These are phyloP conservation scores for Westerdykella aurantiaca DNA, from an alignment of 2,329 filamentous ascomycete species.

Conservation along the genomic window DNA sequence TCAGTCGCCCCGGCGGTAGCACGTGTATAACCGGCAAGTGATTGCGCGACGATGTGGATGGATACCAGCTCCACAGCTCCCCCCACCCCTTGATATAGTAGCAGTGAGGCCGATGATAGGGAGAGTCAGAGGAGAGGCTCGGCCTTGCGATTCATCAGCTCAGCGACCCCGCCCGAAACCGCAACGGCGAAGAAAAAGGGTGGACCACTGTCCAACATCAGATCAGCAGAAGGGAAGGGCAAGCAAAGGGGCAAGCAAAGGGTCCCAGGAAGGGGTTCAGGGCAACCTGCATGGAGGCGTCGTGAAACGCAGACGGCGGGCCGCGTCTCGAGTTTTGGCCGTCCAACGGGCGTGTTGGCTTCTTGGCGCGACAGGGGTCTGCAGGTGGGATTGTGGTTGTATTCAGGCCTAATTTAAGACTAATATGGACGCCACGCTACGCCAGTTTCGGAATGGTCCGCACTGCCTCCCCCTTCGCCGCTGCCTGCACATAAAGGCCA, in stretches of 20 bases:
- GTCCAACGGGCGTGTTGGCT: neutral
- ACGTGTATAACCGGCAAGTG: neutral
- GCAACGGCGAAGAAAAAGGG: constrained; percentile 2
- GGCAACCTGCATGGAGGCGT: neutral
- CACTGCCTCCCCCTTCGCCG: constrained; percentile 13
- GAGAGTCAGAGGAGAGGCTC: too few species aligned
- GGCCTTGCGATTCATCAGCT: neutral
- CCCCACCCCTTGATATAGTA: too few species aligned
- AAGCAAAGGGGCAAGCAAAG: neutral
- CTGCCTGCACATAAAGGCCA: constrained; percentile 32
- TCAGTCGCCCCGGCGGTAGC: neutral
- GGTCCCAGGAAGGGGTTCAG: neutral
- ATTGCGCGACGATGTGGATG: neutral
- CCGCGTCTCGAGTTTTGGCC: constrained; percentile 1
- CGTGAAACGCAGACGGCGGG: constrained; percentile 7
- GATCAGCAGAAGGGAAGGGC: constrained; percentile 3
- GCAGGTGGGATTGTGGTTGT: constrained; percentile 1
- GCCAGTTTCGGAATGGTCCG: constrained; percentile 8
- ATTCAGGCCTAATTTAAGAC: constrained; percentile 19
- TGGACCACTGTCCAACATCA: neutral
- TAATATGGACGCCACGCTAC: constrained; percentile 5
- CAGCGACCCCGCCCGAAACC: neutral
- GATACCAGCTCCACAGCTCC: neutral
- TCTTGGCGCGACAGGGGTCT: neutral
- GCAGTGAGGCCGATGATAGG: too few species aligned